Conservation (phyloP, 306 rosid genomes). For the Sophora flavescens region DNA sequence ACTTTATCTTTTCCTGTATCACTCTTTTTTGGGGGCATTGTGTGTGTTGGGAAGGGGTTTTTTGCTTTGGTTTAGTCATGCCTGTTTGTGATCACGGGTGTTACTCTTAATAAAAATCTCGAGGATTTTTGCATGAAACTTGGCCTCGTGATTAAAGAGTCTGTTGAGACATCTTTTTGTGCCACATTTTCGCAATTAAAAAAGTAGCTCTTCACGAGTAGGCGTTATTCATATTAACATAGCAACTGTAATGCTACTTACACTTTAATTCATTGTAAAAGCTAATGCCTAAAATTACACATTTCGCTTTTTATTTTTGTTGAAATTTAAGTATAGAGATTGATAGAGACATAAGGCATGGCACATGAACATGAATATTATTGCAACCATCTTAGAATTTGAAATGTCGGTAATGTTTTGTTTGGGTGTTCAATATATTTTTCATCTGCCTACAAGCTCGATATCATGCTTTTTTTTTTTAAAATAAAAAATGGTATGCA, state of each 20-base stretch:
- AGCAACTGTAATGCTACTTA: conserved; percentile 7
- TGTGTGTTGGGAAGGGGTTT: conserved; percentile 37
- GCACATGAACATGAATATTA: neutral
- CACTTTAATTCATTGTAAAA: conserved; percentile 41
- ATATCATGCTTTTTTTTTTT: too few species aligned
- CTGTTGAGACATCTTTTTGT: conserved; percentile 39
- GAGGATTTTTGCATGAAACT: conserved; percentile 41
- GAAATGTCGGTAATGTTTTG: conserved; percentile 27
- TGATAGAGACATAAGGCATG: neutral
- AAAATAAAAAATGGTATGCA: too few species aligned
- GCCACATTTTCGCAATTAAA: conserved; percentile 38
- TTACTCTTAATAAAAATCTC: conserved; percentile 36
- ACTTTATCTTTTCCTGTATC: neutral
- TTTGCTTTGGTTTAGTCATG: neutral
- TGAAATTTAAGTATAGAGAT: conserved; percentile 4
- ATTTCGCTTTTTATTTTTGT: neutral
- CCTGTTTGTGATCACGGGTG: conserved; percentile 47
- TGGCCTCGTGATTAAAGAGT: conserved; percentile 46
- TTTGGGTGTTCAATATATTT: neutral
- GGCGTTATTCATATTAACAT: conserved; percentile 17
- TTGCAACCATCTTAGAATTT: neutral
- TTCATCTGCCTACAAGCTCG: neutral
- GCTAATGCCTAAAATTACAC: neutral
- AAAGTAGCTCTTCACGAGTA: conserved; percentile 42
- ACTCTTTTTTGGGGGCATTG: neutral